Evolutionary conservation across 1,139 yeast genomes (phyloP).

Genomic region (Diutina scorzettiae): DNA sequence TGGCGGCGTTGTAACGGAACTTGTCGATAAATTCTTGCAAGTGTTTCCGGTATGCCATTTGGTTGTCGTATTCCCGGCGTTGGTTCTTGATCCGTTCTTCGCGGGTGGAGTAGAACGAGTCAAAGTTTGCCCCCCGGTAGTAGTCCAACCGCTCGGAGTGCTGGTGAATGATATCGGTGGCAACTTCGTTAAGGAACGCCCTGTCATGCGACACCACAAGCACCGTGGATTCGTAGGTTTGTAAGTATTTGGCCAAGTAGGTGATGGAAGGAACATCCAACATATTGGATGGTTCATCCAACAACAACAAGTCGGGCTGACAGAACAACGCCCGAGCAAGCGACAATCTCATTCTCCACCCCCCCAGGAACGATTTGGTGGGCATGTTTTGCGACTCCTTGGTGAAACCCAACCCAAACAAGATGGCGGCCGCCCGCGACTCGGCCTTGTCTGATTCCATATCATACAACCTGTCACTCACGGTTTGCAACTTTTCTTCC

Average conservation of each 20-base stretch:
- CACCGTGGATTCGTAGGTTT: conserved; percentile 83
- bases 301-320: conserved; percentile 81
- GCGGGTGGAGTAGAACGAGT: conserved; percentile 81
- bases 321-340: conserved; percentile 95
- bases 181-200: conserved; percentile 92
- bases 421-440: conserved; percentile 91
- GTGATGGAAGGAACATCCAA: conserved; percentile 99
- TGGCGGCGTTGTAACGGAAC: conserved; percentile 94
- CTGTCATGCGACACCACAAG: conserved; percentile 96
- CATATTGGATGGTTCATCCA: conserved; percentile 99
- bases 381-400: conserved; percentile 72
- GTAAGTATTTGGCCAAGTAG: conserved; percentile 78
- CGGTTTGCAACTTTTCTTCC: conserved; percentile 63
- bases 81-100: conserved; percentile 94
- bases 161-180: conserved; percentile 94
- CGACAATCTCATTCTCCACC: conserved; percentile 99
- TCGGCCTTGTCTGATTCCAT: conserved; percentile 98
- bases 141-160: conserved; percentile 95
- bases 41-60: conserved; percentile 91
- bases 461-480: conserved; percentile 70
- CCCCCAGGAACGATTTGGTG: conserved; percentile 93
- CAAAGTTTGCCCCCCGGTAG: conserved; percentile 90
- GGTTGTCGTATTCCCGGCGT: conserved; percentile 89
- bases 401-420: conserved; percentile 88
- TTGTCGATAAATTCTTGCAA: conserved; percentile 91